Conservation (phyloP, 164 flowering plant genomes). For the Chimonanthus praecox region DNA sequence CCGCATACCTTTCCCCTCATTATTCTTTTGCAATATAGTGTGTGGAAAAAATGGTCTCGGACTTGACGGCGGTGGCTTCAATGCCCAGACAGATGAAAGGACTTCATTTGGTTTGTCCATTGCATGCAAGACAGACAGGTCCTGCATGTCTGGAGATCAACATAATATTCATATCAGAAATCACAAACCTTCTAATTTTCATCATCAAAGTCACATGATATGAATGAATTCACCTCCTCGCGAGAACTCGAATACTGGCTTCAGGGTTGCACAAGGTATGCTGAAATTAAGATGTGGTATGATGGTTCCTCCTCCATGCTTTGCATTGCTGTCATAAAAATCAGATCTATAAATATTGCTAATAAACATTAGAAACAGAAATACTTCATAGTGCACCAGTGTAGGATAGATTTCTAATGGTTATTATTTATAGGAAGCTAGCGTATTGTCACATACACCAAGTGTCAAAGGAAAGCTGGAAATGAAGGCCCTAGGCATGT, state of each 20-base stretch:
- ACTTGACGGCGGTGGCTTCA: constrained; percentile 52
- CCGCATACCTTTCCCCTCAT: constrained; percentile 57
- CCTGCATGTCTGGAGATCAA: constrained; percentile 51
- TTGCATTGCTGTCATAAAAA: constrained; percentile 64
- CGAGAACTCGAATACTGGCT: constrained; percentile 65
- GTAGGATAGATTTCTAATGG: no score
- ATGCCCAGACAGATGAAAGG: constrained; percentile 83
- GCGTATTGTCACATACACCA: neutral
- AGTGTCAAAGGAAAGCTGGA: neutral
- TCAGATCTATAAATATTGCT: neutral
- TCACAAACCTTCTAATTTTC: neutral
- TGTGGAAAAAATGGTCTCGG: constrained; percentile 29
- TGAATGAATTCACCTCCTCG: constrained; percentile 61
- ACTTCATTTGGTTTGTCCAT: constrained; percentile 66
- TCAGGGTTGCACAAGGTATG: constrained; percentile 76
- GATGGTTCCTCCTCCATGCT: constrained; percentile 76
- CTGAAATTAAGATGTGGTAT: constrained; percentile 94
- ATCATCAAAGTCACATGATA: neutral
- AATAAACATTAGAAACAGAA: neutral
- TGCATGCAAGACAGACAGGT: constrained; percentile 38
- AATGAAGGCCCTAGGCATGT: neutral
- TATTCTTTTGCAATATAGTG: constrained; percentile 20
- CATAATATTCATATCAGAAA: constrained; percentile 1
- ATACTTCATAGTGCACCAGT: neutral
- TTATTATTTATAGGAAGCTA: neutral